These are phyloP conservation scores for Botrytis deweyae DNA, from an alignment of 2,329 filamentous ascomycete species.

Conservation along the genomic window DNA sequence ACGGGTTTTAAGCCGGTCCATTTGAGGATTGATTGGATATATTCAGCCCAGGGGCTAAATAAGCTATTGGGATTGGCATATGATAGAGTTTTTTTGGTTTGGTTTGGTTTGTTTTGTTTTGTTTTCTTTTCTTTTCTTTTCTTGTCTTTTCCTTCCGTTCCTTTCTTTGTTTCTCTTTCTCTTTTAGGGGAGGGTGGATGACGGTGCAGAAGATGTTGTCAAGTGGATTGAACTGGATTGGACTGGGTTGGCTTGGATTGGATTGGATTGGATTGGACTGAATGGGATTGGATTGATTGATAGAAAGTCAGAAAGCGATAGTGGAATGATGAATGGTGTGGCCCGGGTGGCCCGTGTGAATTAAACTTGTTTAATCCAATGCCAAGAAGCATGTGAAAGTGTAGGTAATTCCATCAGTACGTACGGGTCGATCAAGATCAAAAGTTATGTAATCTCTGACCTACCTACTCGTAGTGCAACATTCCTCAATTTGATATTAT, in stretches of 20 bases:
- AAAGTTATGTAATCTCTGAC: background rate
- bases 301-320: background rate
- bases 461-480: background rate
- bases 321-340: background rate
- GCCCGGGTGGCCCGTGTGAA: background rate
- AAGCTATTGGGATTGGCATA: background rate
- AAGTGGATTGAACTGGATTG: background rate
- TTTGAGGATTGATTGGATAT: background rate
- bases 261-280: background rate
- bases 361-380: background rate
- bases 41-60: background rate
- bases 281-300: background rate
- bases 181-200: background rate
- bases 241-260: too few species aligned
- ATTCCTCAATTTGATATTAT: background rate
- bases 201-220: slow-evolving; percentile 6
- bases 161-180: background rate
- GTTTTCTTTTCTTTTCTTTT: background rate
- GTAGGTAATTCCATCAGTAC: background rate
- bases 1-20: background rate
- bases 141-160: background rate
- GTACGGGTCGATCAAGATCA: too few species aligned
- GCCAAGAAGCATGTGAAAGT: slow-evolving; percentile 20
- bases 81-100: background rate
- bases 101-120: background rate